Conservation (phyloP, 2,329 filamentous ascomycete species). For the Stachybotrys chartarum region DNA sequence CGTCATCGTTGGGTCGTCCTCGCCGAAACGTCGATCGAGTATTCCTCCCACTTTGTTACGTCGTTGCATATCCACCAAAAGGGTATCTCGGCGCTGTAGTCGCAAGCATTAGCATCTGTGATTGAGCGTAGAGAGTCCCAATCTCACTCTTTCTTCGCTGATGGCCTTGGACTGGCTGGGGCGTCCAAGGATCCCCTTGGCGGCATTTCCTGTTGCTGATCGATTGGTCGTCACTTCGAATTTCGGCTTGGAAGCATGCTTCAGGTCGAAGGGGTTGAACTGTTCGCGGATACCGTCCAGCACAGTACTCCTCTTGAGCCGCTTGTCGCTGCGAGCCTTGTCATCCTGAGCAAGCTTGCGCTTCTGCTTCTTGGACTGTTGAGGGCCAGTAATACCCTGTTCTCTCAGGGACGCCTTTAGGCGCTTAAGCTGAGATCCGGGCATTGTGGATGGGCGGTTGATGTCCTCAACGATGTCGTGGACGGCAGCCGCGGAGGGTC, state of each 20-base stretch:
- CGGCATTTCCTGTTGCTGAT: constrained; percentile 41
- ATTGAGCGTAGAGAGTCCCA: background rate
- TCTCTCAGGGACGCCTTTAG: constrained; percentile 86
- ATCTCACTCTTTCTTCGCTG: constrained; percentile 72
- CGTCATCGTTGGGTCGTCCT: constrained; percentile 89
- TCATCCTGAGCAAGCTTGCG: constrained; percentile 64
- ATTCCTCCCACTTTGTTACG: constrained; percentile 90
- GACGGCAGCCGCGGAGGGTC: background rate
- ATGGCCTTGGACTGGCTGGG: constrained; percentile 79
- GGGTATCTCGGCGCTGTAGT: constrained; percentile 63
- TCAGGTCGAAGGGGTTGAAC: constrained; percentile 97
- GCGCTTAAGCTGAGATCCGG: constrained; percentile 92
- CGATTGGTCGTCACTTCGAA: constrained; percentile 74
- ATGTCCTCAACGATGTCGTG: background rate
- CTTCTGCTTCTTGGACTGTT: constrained; percentile 93
- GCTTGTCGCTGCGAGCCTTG: constrained; percentile 60
- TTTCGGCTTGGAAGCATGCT: constrained; percentile 74
- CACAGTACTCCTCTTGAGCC: constrained; percentile 68
- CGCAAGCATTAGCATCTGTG: constrained; percentile 5
- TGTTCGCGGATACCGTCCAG: constrained; percentile 84
- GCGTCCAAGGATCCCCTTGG: constrained; percentile 59
- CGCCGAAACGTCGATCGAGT: constrained; percentile 87
- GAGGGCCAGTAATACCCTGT: constrained; percentile 82
- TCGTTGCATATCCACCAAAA: constrained; percentile 83
- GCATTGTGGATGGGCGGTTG: constrained; percentile 50